Percentiles rank a stretch among this genome's conserved stretches.
Evolutionary conservation across 2,329 filamentous ascomycete genomes (phyloP).

Genomic region (Claviceps purpurea): DNA sequence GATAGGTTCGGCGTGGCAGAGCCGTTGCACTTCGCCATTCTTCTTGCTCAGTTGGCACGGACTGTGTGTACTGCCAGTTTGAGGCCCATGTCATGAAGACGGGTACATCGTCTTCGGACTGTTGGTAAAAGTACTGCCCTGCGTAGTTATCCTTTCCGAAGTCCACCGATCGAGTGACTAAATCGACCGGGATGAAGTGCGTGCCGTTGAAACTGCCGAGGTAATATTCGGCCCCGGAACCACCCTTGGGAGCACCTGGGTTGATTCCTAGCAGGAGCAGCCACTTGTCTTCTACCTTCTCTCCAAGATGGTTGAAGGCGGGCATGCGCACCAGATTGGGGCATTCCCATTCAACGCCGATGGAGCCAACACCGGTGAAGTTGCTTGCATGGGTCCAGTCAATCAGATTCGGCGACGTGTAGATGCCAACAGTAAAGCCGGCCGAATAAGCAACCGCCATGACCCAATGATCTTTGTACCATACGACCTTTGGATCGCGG

Average conservation of each 20-base stretch:
- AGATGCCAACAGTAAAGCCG: constrained; percentile 46
- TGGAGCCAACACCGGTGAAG: constrained; percentile 38
- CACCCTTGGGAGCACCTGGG: constrained; percentile 42
- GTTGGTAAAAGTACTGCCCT: no score
- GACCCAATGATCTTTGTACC: constrained; percentile 22
- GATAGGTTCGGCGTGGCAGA: no score
- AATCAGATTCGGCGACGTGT: constrained; percentile 29
- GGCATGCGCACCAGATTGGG: constrained; percentile 33
- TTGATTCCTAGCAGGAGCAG: constrained; percentile 41
- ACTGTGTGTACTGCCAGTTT: no score
- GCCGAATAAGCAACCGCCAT: constrained; percentile 35
- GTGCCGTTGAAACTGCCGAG: constrained; percentile 16
- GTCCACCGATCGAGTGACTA: no score
- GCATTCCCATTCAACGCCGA: constrained; percentile 48
- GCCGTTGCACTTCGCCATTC: constrained; percentile 30
- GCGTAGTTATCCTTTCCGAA: no score
- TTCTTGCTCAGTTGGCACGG: no score
- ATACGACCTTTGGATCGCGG: constrained; percentile 52
- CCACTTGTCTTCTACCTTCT: constrained; percentile 19
- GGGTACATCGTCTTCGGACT: no score
- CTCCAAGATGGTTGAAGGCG: no score
- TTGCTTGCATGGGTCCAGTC: constrained; percentile 31
- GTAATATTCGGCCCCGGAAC: constrained; percentile 42
- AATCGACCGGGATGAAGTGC: constrained; percentile 26
- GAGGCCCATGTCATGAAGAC: no score